Percentiles rank a stretch among this genome's conserved stretches.
Conservation (phyloP, 768 basidiomycete species). For the Ramaria sp. region DNA sequence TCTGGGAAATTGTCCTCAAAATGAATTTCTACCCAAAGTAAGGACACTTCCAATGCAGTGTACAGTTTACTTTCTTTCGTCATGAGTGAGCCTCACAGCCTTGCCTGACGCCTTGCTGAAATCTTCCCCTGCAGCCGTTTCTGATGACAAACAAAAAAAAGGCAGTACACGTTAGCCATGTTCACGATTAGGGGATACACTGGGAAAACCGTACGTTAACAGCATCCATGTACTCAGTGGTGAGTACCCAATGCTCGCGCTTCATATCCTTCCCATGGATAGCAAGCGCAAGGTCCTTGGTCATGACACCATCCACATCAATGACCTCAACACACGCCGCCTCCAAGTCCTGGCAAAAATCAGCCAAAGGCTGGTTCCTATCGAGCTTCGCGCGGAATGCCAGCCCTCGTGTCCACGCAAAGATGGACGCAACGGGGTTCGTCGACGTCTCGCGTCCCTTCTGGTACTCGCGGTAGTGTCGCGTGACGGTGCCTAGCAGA, state of each 20-base stretch:
- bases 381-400: slow-evolving; percentile 91
- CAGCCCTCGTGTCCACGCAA: slow-evolving; percentile 96
- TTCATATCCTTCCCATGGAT: slow-evolving; percentile 89
- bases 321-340: slow-evolving; percentile 84
- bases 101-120: slow-evolving; percentile 2
- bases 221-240: slow-evolving; percentile 86
- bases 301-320: slow-evolving; percentile 86
- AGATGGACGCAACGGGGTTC: slow-evolving; percentile 97
- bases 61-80: background rate
- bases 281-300: slow-evolving; percentile 90
- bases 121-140: slow-evolving; percentile 10
- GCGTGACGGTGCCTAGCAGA: slow-evolving; percentile 78
- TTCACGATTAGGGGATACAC: background rate
- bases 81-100: background rate
- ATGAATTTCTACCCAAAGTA: no score
- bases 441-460: slow-evolving; percentile 97
- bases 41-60: background rate
- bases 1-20: no score
- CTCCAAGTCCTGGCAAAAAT: slow-evolving; percentile 77
- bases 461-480: slow-evolving; percentile 95
- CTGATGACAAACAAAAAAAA: background rate
- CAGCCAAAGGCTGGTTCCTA: slow-evolving; percentile 56
- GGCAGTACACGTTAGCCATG: background rate
- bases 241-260: slow-evolving; percentile 95
- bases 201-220: slow-evolving; percentile 52